Percentiles rank a stretch among this genome's conserved stretches.
Evolutionary conservation across 2,329 filamentous ascomycete genomes (phyloP).

Genomic region (Chrysoporthe deuterocubensis): DNA sequence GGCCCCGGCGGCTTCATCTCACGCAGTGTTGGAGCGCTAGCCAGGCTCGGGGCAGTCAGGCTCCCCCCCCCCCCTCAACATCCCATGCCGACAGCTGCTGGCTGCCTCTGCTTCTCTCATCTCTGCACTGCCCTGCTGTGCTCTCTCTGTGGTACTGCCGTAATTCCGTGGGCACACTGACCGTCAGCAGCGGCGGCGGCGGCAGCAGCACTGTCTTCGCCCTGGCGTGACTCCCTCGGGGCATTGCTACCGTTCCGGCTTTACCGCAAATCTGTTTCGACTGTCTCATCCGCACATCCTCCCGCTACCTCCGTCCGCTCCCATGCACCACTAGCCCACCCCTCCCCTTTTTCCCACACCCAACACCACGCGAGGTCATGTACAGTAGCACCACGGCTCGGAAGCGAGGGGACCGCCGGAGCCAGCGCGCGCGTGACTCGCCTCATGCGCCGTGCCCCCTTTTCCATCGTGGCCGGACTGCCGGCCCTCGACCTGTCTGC

Average conservation of each 20-base stretch:
- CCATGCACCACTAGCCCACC: not conserved
- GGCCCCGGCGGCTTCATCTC: not conserved
- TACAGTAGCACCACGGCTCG: not conserved
- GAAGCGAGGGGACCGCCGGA: not conserved
- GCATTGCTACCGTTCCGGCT: constrained; percentile 10
- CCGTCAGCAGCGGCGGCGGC: not conserved
- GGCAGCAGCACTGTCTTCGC: not conserved
- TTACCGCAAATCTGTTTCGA: constrained; percentile 17
- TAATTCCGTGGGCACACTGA: not conserved
- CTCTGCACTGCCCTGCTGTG: not conserved
- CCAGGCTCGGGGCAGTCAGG: not conserved
- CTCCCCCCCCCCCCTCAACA: not conserved
- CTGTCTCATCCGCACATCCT: constrained; percentile 17
- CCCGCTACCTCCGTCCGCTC: not conserved
- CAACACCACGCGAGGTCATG: not conserved
- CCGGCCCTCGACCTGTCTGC: too few species aligned
- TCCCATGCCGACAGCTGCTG: not conserved
- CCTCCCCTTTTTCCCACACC: not conserved
- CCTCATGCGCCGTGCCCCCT: not conserved
- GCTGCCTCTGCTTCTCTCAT: not conserved
- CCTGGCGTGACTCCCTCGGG: not conserved
- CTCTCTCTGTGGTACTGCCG: not conserved
- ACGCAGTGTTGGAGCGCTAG: not conserved
- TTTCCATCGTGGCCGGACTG: not conserved
- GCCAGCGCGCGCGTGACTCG: not conserved